Conservation (phyloP, 2,329 filamentous ascomycete species). For the Xylaria sp. region DNA sequence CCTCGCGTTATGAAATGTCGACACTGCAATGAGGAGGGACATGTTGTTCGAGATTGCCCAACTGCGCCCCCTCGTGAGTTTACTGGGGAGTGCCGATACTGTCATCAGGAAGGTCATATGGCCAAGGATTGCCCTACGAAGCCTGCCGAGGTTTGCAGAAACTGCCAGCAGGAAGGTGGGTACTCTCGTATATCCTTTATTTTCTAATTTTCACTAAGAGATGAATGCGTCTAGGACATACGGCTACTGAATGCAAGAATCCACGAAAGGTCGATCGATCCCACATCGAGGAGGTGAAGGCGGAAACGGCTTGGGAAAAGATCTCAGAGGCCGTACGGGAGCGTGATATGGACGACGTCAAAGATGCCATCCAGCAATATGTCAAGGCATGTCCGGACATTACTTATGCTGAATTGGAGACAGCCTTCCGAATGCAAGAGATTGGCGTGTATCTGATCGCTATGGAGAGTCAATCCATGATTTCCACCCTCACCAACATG, state of each 20-base stretch:
- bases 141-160: slow-evolving; percentile 65
- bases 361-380: slow-evolving; percentile 68
- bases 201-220: slow-evolving; percentile 10
- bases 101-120: slow-evolving; percentile 63
- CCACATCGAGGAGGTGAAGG: slow-evolving; percentile 58
- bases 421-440: slow-evolving; percentile 63
- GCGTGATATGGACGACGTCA: slow-evolving; percentile 70
- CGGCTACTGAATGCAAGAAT: slow-evolving; percentile 64
- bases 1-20: slow-evolving; percentile 58
- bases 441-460: slow-evolving; percentile 71
- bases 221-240: slow-evolving; percentile 60
- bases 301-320: slow-evolving; percentile 68
- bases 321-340: slow-evolving; percentile 63
- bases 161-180: slow-evolving; percentile 70
- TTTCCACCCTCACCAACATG: slow-evolving; percentile 72
- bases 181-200: slow-evolving; percentile 8
- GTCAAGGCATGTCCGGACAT: slow-evolving; percentile 67
- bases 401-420: slow-evolving; percentile 70
- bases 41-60: slow-evolving; percentile 50
- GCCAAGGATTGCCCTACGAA: slow-evolving; percentile 71
- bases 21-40: slow-evolving; percentile 62
- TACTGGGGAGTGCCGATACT: slow-evolving; percentile 62
- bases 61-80: slow-evolving; percentile 48
- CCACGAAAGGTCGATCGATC: slow-evolving; percentile 68
- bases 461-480: slow-evolving; percentile 64